Base-by-base conservation (phyloP, 257 asterid species). In the Thymus mandschuricus region DNA sequence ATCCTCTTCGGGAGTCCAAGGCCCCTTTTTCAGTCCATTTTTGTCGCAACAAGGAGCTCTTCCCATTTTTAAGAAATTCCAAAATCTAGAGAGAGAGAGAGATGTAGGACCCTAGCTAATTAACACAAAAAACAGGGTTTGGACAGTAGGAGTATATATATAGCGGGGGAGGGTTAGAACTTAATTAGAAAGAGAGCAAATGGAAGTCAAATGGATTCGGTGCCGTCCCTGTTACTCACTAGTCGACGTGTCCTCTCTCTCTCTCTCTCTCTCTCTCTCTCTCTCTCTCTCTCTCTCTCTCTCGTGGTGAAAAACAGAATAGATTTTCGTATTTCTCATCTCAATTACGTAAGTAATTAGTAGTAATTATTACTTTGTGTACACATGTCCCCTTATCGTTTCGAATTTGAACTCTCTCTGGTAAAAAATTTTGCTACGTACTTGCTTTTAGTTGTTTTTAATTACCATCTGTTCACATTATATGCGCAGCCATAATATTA, bases 1-100 rank as follows among this genome's bases (percentile, higher is more conserved):
- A 66, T 91, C 96, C 56, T 91, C 97, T 76, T 91, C 96, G 0
- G 84, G 85, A 3, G 97, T 91, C 97, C 97, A 91, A 29, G 97
- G 97, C n/a, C 97, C 97, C 44, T 82, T 91, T 71, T 89, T 91
- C 9, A 89, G 87, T 33, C 96, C 97, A 71, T 76, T 81, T 81
- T 91, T 87, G 5, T 91, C 97, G 77, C 97, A 85, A 48, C 97
- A 87, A 1, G 97, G 97, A 57, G 92, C 64, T 80, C 96, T 81
- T 43, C 91, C 96, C 97, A 91, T 92, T 43, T 9, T 54, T 45
- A 44, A 34, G 3, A 56, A 1, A 30, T 28, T 55, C n/a, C 38
- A 29, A 57, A 12, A 7, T 9, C 1, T 15, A 45, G 30, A 10
- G 35, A 4, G 58, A 29, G 54, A 29, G 55, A 13, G 63, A 63